phyloP scores from a whole-genome alignment of 1,139 yeast species.

The Candida mesenterica region DNA sequence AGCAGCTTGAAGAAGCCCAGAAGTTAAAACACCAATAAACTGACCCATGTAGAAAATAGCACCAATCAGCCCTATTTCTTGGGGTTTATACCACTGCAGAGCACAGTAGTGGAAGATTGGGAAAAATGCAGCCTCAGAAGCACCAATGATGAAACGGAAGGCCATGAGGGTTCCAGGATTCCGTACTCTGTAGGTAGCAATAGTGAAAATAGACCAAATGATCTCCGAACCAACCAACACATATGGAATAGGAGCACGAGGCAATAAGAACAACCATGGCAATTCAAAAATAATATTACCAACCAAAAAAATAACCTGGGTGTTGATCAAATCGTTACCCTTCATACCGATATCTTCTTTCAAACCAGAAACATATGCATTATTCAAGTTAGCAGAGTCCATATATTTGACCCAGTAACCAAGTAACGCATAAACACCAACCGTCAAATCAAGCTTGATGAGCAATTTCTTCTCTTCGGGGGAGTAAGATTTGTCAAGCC shows the following conservation, averaged over 20 bases:
- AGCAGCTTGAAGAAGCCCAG: slow-evolving; percentile 30
- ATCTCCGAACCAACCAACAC: slow-evolving; percentile 23
- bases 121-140: slow-evolving; percentile 27
- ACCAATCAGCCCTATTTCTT: slow-evolving; percentile 27
- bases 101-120: slow-evolving; percentile 23
- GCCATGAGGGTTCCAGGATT: slow-evolving; percentile 23
- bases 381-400: slow-evolving; percentile 23
- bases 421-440: slow-evolving; percentile 25
- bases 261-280: slow-evolving; percentile 24
- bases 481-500: slow-evolving; percentile 20
- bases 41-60: slow-evolving; percentile 30
- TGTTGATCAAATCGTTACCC: slow-evolving; percentile 30
- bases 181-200: slow-evolving; percentile 19
- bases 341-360: slow-evolving; percentile 26
- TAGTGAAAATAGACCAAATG: slow-evolving; percentile 26
- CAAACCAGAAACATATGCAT: slow-evolving; percentile 31
- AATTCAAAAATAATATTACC: slow-evolving; percentile 27
- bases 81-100: slow-evolving; percentile 27
- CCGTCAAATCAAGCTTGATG: slow-evolving; percentile 24
- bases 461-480: slow-evolving; percentile 23
- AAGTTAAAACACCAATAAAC: slow-evolving; percentile 28
- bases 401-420: slow-evolving; percentile 29
- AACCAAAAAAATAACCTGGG: slow-evolving; percentile 26
- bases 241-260: slow-evolving; percentile 24
- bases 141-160: slow-evolving; percentile 29